These are phyloP conservation scores for Leptodermis oblonga DNA, from an alignment of 257 asterid species.

Conservation along the genomic window DNA sequence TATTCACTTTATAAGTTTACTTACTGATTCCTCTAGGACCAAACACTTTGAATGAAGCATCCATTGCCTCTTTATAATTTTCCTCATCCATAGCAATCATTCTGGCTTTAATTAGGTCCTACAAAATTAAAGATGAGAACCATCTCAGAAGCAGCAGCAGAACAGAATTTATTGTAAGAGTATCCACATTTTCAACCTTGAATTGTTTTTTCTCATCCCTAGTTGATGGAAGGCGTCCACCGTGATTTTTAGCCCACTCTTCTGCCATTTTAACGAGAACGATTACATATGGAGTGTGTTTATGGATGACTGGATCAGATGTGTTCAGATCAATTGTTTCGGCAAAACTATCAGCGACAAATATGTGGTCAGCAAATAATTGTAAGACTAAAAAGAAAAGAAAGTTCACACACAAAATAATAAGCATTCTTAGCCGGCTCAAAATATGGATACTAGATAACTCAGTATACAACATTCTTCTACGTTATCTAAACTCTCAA, in stretches of 20 bases:
- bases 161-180: neutral
- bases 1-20: constrained; percentile 19
- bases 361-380: constrained; percentile 20
- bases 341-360: constrained; percentile 50
- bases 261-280: constrained; percentile 79
- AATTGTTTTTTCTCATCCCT: constrained; percentile 73
- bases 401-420: neutral
- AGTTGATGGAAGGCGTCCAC: constrained; percentile 68
- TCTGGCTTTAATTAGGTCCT: constrained; percentile 79
- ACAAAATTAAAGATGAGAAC: constrained; percentile 28
- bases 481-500: neutral
- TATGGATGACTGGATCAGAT: constrained; percentile 67
- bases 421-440: neutral
- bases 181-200: constrained; percentile 52
- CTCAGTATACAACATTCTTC: neutral
- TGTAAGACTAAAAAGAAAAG: neutral
- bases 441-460: neutral
- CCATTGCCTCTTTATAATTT: constrained; percentile 91
- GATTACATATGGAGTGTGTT: constrained; percentile 83
- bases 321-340: constrained; percentile 75
- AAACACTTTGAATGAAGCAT: constrained; percentile 86
- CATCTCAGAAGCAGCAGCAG: constrained; percentile 21
- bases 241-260: constrained; percentile 70
- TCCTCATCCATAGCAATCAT: constrained; percentile 82
- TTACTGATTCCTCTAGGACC: constrained; percentile 87